phyloP scores from a whole-genome alignment of 768 basidiomycete genomes.

The Hebeloma cylindrosporum region DNA sequence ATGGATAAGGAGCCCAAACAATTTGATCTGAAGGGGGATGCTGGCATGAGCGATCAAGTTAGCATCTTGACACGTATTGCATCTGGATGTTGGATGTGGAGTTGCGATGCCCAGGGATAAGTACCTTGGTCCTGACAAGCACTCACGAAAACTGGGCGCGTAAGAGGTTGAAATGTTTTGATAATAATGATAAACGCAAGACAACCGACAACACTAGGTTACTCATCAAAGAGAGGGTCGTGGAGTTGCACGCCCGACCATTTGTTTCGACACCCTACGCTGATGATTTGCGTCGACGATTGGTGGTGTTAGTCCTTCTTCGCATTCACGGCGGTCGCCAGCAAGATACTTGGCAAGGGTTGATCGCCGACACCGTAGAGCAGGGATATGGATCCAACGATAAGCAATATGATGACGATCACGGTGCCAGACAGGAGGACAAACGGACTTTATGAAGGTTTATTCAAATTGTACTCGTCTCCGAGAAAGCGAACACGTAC shows the following conservation, averaged over 20 bases:
- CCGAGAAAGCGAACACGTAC: conserved; percentile 42
- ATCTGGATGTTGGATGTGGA: no score
- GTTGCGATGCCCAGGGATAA: no score
- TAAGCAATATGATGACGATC: conserved; percentile 60
- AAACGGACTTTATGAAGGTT: conserved; percentile 54
- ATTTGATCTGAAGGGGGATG: no score
- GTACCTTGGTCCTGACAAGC: no score
- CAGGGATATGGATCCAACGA: conserved; percentile 66
- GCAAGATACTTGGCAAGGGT: conserved; percentile 72
- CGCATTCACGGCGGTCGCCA: conserved; percentile 53
- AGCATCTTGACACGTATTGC: no score
- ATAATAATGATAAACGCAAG: no score
- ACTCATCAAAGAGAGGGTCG: conserved; percentile 10
- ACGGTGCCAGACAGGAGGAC: conserved; percentile 71
- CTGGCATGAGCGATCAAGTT: no score
- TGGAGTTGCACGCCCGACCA: conserved; percentile 8
- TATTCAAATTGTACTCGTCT: conserved; percentile 8
- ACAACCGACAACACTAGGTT: conserved; percentile 9
- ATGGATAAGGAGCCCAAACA: no score
- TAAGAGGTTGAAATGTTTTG: no score
- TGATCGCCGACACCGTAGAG: conserved; percentile 61
- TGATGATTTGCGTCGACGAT: conserved; percentile 5
- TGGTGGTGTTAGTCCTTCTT: conserved; percentile 48
- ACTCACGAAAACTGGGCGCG: no score
- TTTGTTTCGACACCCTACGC: conserved; percentile 1